Evolutionary conservation across 345 rosid genomes (phyloP).

Genomic region (Gossypium longicalyx): DNA sequence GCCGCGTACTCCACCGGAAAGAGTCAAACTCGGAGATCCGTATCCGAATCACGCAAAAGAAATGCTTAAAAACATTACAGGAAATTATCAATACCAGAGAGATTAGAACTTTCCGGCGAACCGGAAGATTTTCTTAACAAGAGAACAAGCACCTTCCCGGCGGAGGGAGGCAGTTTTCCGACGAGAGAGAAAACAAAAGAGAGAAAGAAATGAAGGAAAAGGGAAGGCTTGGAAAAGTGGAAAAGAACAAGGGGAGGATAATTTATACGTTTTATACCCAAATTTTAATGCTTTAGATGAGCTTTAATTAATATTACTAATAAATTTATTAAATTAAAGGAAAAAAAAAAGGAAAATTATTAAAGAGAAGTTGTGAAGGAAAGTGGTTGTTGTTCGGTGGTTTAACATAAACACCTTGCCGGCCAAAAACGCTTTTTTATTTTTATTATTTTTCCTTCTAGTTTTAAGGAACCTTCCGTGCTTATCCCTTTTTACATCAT

Average conservation of each 20-base stretch:
- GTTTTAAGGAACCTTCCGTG: constrained; percentile 18
- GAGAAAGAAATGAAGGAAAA: constrained; percentile 1
- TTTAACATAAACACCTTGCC: constrained; percentile 89
- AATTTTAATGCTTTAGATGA: constrained; percentile 31
- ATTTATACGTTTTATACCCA: constrained; percentile 65
- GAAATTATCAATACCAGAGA: constrained; percentile 13
- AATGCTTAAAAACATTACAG: constrained; percentile 13
- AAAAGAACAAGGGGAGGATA: constrained; percentile 40
- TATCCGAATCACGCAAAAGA: constrained; percentile 22
- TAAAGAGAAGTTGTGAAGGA: constrained; percentile 44
- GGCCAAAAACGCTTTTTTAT: constrained; percentile 65
- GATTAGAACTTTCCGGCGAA: constrained; percentile 10
- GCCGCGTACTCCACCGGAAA: constrained; percentile 32
- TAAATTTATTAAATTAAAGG: constrained; percentile 11
- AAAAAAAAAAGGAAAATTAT: constrained; percentile 11
- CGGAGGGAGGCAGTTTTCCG: constrained; percentile 39
- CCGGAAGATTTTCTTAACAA: constrained; percentile 20
- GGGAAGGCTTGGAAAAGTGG: constrained; percentile 55
- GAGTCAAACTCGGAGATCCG: constrained; percentile 63
- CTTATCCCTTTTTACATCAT: constrained; percentile 7
- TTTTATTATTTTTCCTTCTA: constrained; percentile 20
- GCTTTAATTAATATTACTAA: background rate
- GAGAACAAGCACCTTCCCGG: constrained; percentile 17
- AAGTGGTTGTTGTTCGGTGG: constrained; percentile 93
- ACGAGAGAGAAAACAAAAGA: constrained; percentile 28